These are phyloP conservation scores for Smallanthus sonchifolius DNA, from an alignment of 129 eudicot species.

Conservation along the genomic window DNA sequence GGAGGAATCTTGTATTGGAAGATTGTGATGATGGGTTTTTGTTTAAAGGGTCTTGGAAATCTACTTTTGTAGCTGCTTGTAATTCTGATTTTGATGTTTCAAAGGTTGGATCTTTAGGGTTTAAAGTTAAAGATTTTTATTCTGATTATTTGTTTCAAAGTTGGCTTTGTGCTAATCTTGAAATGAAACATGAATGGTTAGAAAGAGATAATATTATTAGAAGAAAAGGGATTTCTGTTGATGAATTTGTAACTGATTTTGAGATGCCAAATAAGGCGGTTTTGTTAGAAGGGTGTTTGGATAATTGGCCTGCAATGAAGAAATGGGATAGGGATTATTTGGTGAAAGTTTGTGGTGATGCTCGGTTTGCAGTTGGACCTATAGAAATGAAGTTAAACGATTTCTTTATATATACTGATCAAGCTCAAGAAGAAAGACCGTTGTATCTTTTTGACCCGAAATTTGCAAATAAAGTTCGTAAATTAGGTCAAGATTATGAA, in stretches of 20 bases:
- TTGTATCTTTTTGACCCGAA: conserved; percentile 93
- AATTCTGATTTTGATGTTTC: conserved; percentile 33
- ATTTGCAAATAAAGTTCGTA: conserved; percentile 68
- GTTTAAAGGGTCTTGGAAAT: conserved; percentile 75
- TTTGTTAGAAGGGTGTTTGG: conserved; percentile 89
- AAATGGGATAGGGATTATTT: conserved; percentile 84
- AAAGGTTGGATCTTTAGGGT: conserved; percentile 37
- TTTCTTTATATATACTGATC: conserved; percentile 68
- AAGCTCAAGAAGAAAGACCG: conserved; percentile 81
- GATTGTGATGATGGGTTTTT: conserved; percentile 52
- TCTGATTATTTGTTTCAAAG: conserved; percentile 97
- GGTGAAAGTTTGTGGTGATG: conserved; percentile 49
- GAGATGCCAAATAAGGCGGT: conserved; percentile 94
- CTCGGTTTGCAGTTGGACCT: conserved; percentile 72
- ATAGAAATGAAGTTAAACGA: conserved; percentile 76
- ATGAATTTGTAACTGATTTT: conserved; percentile 61
- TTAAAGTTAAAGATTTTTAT: conserved; percentile 72
- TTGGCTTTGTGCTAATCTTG: conserved; percentile 98
- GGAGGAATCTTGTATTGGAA: conserved; percentile 94
- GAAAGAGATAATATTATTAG: conserved; percentile 70
- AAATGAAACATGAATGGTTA: conserved; percentile 89
- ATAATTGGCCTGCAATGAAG: conserved; percentile 60
- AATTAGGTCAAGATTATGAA: conserved; percentile 61
- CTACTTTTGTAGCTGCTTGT: conserved; percentile 44
- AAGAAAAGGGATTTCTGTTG: conserved; percentile 70